Evolutionary conservation across 345 rosid genomes (phyloP), one percentile per base, ranked within the genome.

Genomic region (Noccaea caerulescens): DNA sequence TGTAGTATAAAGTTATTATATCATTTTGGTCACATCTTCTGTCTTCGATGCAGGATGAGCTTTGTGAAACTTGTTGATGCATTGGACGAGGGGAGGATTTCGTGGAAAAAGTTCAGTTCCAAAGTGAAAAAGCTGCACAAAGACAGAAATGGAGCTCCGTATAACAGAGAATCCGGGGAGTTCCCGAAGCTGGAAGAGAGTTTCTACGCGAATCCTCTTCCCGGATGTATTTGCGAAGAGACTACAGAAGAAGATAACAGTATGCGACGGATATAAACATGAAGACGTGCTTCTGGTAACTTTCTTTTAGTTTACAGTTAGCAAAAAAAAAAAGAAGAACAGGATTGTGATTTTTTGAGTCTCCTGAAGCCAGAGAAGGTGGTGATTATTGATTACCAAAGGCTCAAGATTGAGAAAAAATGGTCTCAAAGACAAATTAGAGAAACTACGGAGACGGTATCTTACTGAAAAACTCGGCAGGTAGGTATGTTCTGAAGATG

Each of bases 111-210:
- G 77, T 93, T 93, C 80, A 86, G 92, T 58, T 84, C 94, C 12
- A 75, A 87, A 80, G 97, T 87, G 72, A 85, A 84, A 84, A 82
- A 88, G 80, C 92, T 90, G 62, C 94, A 93, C 81, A 68, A 64
- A 77, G 84, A 86, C 60, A 83, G 85, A 76, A 65, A 42, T 20
- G 98, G 98, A 72, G 91, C 80, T 55, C 98, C 97, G 6, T 87
- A 83, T 78, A 65, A 18, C 41, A 85, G 97, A 68, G 88, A 85
- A 81, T 66, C 77, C 1, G 97, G 97, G 39, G 96, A 90, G 71
- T 82, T 88, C 63, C 97, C 98, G 0, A 93, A 88, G 75, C 82
- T 91, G 50, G 97, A 93, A 76, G 98, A 93, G 79, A 93, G 94
- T 72, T 93, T 93, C 61, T 88, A 82, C 4, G 92, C 92, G 1